Evolutionary conservation across 2,329 filamentous ascomycete genomes (phyloP), one percentile per base, ranked within the genome.

Genomic region (Aspergillus chevalieri): DNA sequence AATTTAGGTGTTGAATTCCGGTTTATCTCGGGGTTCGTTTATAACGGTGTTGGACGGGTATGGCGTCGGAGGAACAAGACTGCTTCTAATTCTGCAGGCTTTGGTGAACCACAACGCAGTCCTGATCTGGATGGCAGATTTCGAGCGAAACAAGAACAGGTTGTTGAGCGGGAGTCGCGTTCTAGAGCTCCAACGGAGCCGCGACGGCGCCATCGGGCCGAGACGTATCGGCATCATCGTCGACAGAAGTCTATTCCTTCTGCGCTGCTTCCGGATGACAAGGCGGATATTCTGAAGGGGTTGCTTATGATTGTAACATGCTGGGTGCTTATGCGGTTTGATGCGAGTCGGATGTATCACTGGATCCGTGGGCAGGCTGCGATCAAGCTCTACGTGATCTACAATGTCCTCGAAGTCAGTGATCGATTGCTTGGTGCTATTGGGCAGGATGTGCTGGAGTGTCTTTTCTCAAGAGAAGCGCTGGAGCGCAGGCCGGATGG

Each of bases 371-470:
- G 90, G 0, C 93, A 98, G 68, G 92, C 91, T 1, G 91, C 92
- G 6, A 96, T 98, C 73, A 98, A 98, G 66, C 80, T 98, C 9
- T 98, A 98, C 67, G 93, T 98, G 51, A 97, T 98, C 48, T 98
- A 95, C 76, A 98, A 98, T 64, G 88, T 96, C 30, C 81, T 98
- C 4, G 93, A 98, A 71, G 83, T 84, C 2, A 87, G 87, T 47
- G 93, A 98, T 68, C 86, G 91, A 6, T 78, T 98, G 0, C 82
- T 97, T 26, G 89, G 89, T 0, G 92, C 93, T 0, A 78, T 98
- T 2, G 93, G 93, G 0, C 94, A 98, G 68, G 94, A 98, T 68
- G 88, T 98, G 1, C 81, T 97, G 4, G 93, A 98, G 68, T 97
- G 92, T 61, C 79, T 98, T 1, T 95, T 97, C 69, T 96, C 90